Percentiles rank a stretch among this genome's conserved stretches.
Evolutionary conservation across 495 filamentous ascomycete genomes (phyloP).

Genomic region (Podospora pseudopauciseta): DNA sequence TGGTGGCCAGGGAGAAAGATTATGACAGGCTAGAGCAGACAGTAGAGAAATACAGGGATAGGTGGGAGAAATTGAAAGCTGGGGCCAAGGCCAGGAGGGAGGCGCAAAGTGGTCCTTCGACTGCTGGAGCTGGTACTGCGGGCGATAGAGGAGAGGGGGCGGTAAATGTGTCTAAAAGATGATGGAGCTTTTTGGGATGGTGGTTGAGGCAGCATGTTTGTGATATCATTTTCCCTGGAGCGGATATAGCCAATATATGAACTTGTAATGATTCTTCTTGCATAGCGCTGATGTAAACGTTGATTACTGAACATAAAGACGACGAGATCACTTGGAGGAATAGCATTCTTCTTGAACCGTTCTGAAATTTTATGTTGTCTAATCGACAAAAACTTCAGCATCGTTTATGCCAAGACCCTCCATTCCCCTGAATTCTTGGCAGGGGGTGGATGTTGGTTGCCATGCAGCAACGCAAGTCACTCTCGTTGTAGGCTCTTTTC

Average conservation of each 20-base stretch:
- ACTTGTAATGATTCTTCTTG: neutral
- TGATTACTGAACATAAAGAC: no score
- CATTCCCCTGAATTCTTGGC: neutral
- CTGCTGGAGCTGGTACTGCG: neutral
- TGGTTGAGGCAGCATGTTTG: neutral
- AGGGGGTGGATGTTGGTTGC: neutral
- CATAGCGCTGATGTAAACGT: no score
- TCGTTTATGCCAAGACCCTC: neutral
- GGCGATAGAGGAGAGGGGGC: neutral
- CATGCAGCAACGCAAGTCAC: no score
- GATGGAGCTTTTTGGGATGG: neutral
- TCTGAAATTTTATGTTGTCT: neutral
- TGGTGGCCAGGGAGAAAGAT: constrained; percentile 57
- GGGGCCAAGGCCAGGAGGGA: constrained; percentile 67
- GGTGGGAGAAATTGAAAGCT: constrained; percentile 83
- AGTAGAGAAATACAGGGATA: constrained; percentile 65
- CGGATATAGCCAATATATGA: neutral
- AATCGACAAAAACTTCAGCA: neutral
- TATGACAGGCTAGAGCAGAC: constrained; percentile 66
- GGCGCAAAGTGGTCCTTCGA: constrained; percentile 29
- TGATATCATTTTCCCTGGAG: neutral
- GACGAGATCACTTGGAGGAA: no score
- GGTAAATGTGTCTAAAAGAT: neutral
- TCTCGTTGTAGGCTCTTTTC: no score
- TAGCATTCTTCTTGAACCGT: no score